Conservation (phyloP, 148 eudicot genomes). For the Nyssa sinensis region DNA sequence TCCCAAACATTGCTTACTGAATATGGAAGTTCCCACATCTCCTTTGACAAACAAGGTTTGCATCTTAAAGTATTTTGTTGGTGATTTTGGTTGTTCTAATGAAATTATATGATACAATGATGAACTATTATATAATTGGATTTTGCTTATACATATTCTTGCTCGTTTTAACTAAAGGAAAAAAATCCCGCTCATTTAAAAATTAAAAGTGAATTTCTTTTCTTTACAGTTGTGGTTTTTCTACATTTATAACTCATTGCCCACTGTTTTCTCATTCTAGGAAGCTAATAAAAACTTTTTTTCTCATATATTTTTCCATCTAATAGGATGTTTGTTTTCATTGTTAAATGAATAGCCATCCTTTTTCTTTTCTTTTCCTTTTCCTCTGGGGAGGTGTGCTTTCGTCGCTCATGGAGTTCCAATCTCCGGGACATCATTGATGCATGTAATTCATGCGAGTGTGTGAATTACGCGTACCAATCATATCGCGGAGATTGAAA, state of each 20-base stretch:
- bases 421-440: too few species aligned
- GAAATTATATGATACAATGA: too few species aligned
- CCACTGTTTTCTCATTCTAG: not conserved
- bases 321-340: too few species aligned
- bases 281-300: not conserved
- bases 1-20: slow-evolving; percentile 56
- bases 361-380: not conserved
- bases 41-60: slow-evolving; percentile 70
- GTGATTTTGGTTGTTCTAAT: not conserved
- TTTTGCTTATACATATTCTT: not conserved
- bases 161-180: too few species aligned
- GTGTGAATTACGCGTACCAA: too few species aligned
- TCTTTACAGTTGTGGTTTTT: not conserved
- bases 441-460: too few species aligned
- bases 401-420: too few species aligned
- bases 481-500: too few species aligned
- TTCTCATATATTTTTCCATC: not conserved
- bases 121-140: not conserved
- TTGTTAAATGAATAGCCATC: too few species aligned
- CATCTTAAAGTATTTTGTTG: not conserved
- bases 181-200: too few species aligned
- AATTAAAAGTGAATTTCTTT: not conserved
- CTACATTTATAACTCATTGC: not conserved
- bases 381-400: not conserved
- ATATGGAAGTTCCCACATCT: slow-evolving; percentile 57